Conservation (phyloP, 192 early-diverging fungal species). For the Gigaspora rosea region DNA sequence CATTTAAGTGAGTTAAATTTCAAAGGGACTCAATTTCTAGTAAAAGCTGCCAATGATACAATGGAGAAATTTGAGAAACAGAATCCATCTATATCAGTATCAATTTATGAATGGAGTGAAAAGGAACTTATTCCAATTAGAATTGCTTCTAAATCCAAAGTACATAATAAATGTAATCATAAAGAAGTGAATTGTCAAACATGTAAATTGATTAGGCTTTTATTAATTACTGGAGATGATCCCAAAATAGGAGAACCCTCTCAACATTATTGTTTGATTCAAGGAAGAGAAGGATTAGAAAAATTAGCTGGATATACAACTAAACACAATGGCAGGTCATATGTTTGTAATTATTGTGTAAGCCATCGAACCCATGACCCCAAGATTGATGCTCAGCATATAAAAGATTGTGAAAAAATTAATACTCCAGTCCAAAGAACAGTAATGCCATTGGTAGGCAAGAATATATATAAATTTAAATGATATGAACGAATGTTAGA, state of each 20-base stretch:
- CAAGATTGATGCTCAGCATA: too few species aligned
- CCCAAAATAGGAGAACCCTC: background rate
- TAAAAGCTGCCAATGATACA: conserved; percentile 6
- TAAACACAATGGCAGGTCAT: background rate
- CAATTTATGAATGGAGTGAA: too few species aligned
- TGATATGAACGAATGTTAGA: background rate
- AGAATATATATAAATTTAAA: too few species aligned
- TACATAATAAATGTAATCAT: too few species aligned
- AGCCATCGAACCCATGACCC: too few species aligned
- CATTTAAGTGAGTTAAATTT: too few species aligned
- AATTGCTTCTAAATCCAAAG: too few species aligned
- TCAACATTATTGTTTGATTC: conserved; percentile 18
- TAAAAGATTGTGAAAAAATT: too few species aligned
- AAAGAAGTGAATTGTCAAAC: background rate
- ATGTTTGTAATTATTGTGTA: background rate
- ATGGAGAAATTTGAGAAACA: background rate
- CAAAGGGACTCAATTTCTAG: background rate
- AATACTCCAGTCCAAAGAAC: too few species aligned
- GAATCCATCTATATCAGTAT: too few species aligned
- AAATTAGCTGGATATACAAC: background rate
- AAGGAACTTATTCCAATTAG: too few species aligned
- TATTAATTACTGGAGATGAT: conserved; percentile 5
- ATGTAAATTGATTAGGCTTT: conserved; percentile 6
- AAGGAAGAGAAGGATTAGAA: conserved; percentile 8
- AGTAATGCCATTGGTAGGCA: too few species aligned